Conservation (phyloP, 2,329 filamentous ascomycete genomes). For the Lachnellula occidentalis region DNA sequence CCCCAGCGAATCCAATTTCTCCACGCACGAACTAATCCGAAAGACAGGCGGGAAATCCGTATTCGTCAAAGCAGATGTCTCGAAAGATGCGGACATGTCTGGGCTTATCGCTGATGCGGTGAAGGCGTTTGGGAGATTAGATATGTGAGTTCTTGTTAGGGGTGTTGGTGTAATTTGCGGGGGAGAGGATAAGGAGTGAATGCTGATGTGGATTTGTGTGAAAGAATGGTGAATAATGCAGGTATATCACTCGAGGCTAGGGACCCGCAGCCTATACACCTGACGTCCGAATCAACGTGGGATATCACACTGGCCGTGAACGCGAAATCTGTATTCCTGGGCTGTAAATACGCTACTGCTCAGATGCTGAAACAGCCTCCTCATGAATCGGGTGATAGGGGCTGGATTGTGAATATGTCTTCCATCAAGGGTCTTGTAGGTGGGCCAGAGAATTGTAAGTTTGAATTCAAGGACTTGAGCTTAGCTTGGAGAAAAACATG, state of each 20-base stretch:
- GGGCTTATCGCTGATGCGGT: conserved; percentile 34
- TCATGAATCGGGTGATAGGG: conserved; percentile 35
- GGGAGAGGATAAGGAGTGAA: neutral
- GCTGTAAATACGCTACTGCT: conserved; percentile 39
- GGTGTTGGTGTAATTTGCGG: neutral
- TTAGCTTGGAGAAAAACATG: neutral
- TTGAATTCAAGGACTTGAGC: neutral
- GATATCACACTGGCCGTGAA: conserved; percentile 39
- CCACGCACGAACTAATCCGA: conserved; percentile 37
- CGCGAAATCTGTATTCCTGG: conserved; percentile 34
- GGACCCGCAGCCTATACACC: conserved; percentile 37
- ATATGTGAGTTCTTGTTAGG: conserved; percentile 34
- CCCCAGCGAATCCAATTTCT: conserved; percentile 23
- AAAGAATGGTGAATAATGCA: conserved; percentile 43
- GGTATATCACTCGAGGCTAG: conserved; percentile 40
- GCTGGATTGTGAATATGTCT: conserved; percentile 46
- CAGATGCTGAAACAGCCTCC: conserved; percentile 47
- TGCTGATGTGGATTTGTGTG: neutral
- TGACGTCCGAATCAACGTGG: conserved; percentile 40
- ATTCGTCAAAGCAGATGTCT: conserved; percentile 42
- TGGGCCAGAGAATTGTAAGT: conserved; percentile 24
- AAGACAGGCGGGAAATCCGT: conserved; percentile 33
- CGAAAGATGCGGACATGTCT: conserved; percentile 33
- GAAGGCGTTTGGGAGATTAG: conserved; percentile 35
- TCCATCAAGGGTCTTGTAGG: conserved; percentile 39